Percentiles rank a stretch among this genome's conserved stretches.
phyloP scores from a whole-genome alignment of 768 basidiomycete genomes.

The Mrakia hoshinonis region DNA sequence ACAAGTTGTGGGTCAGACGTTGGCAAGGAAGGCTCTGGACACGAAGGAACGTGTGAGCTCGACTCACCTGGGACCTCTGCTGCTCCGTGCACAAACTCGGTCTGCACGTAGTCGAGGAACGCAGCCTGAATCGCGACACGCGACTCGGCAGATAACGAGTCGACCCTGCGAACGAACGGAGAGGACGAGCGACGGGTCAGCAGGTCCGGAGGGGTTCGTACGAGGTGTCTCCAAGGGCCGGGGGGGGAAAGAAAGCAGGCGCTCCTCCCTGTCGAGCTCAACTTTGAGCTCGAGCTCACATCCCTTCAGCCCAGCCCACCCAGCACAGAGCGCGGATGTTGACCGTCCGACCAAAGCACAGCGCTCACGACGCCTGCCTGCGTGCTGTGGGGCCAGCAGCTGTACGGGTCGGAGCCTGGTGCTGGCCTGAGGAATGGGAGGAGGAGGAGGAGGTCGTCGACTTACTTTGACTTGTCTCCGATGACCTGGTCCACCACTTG shows the following conservation, averaged over 20 bases:
- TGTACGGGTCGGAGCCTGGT: background rate
- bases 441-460: background rate
- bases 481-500: constrained; percentile 40
- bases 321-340: too few relatives aligned
- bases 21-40: background rate
- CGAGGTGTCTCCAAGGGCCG: too few relatives aligned
- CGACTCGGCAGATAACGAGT: constrained; percentile 35
- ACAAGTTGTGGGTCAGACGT: constrained; percentile 9
- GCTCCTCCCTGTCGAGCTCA: background rate
- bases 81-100: constrained; percentile 76
- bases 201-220: too few relatives aligned
- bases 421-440: background rate
- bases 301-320: too few relatives aligned
- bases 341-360: too few relatives aligned
- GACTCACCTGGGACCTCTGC: constrained; percentile 79
- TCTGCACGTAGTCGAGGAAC: constrained; percentile 69
- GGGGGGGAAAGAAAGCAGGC: too few relatives aligned
- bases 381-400: background rate
- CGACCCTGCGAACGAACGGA: constrained; percentile 31
- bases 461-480: constrained; percentile 33
- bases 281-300: too few relatives aligned
- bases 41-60: background rate
- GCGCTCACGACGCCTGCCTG: too few relatives aligned
- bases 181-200: constrained; percentile 46
- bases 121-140: constrained; percentile 55